These are phyloP conservation scores for Heliosperma pusillum DNA, from an alignment of 148 eudicot species.

Conservation along the genomic window DNA sequence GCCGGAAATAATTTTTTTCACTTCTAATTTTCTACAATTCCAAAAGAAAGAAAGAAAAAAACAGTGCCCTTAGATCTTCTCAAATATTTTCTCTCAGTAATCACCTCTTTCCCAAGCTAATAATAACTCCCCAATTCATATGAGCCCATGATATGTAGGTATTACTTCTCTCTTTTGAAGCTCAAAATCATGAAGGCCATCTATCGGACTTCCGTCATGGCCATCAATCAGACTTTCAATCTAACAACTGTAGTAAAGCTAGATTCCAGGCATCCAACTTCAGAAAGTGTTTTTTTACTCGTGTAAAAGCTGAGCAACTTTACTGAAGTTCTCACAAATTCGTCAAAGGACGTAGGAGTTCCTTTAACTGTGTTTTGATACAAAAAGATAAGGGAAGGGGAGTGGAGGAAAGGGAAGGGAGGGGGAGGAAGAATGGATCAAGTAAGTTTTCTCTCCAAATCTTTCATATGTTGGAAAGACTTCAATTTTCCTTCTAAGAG, in stretches of 20 bases:
- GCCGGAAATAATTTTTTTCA: neutral
- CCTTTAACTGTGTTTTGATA: neutral
- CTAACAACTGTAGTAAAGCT: neutral
- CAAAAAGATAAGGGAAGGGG: neutral
- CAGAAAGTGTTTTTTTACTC: neutral
- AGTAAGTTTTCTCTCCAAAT: neutral
- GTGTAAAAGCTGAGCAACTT: slow-evolving; percentile 6
- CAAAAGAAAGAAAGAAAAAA: too few relatives aligned
- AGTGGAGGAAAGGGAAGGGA: neutral
- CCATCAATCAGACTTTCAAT: neutral
- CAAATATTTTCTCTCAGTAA: neutral
- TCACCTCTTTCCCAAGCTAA: too few relatives aligned
- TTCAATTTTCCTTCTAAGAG: too few relatives aligned
- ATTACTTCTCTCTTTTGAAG: neutral
- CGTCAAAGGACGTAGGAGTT: neutral
- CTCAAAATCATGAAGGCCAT: neutral
- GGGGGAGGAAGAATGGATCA: neutral
- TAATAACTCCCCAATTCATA: too few relatives aligned
- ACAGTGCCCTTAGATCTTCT: too few relatives aligned
- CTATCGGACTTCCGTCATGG: neutral
- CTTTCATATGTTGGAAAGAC: neutral
- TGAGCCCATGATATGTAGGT: neutral
- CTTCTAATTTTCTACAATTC: too few relatives aligned
- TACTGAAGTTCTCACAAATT: neutral
- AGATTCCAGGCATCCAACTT: neutral